Conservation (phyloP, 2,329 filamentous ascomycete genomes). For the Colletotrichum musicola region DNA sequence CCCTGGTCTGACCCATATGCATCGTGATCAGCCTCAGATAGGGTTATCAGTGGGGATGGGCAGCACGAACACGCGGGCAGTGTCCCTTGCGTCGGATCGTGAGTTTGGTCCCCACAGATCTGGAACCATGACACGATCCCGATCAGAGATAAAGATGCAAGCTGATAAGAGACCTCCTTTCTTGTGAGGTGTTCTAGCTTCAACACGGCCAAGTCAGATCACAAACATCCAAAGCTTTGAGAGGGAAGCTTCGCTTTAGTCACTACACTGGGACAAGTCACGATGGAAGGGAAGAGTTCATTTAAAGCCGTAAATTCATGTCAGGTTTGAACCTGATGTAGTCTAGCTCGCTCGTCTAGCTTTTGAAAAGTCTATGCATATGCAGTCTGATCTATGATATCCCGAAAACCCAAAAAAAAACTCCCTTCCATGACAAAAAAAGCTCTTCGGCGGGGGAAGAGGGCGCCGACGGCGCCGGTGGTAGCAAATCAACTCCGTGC, state of each 20-base stretch:
- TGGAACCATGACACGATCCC: too few relatives aligned
- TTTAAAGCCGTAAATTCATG: slow-evolving; percentile 34
- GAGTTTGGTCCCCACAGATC: too few relatives aligned
- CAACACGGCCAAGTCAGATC: too few relatives aligned
- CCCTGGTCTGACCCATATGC: not conserved
- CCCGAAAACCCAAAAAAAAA: slow-evolving; percentile 12
- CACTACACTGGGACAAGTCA: not conserved
- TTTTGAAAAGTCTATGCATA: slow-evolving; percentile 1
- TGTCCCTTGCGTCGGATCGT: too few relatives aligned
- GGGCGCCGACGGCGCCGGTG: slow-evolving; percentile 11
- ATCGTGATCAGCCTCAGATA: not conserved
- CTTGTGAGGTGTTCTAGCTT: too few relatives aligned
- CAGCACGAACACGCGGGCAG: not conserved
- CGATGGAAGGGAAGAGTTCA: not conserved
- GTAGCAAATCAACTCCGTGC: slow-evolving; percentile 33
- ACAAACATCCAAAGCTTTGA: too few relatives aligned
- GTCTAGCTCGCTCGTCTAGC: slow-evolving; percentile 29
- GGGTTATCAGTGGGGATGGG: not conserved
- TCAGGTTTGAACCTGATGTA: slow-evolving; percentile 24
- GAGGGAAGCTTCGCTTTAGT: too few relatives aligned
- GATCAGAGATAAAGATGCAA: too few relatives aligned
- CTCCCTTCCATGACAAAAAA: not conserved
- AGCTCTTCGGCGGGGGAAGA: slow-evolving; percentile 29
- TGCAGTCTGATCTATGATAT: slow-evolving; percentile 16
- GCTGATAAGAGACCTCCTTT: too few relatives aligned